Conservation (phyloP, 169 alveolate genomes). For the Eimeria falciformis region DNA sequence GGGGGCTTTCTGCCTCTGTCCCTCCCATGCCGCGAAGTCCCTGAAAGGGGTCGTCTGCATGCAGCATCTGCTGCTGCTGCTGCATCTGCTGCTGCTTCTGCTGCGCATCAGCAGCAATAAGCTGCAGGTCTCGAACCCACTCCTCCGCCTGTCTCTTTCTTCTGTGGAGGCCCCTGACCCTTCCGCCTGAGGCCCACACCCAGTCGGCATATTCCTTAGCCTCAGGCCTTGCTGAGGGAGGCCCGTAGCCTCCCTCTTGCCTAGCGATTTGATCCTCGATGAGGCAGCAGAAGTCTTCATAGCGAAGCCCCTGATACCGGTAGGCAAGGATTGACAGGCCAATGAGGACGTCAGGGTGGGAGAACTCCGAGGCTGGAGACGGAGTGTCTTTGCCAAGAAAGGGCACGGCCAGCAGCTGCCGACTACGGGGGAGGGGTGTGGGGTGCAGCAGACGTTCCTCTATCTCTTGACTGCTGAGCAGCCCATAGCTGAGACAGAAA, state of each 20-base stretch:
- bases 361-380: constrained; percentile 91
- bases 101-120: not conserved
- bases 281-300: constrained; percentile 86
- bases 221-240: constrained; percentile 61
- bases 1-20: not conserved
- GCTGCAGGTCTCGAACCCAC: not conserved
- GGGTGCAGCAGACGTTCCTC: constrained; percentile 79
- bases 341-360: constrained; percentile 94
- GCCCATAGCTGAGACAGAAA: constrained; percentile 81
- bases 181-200: constrained; percentile 82
- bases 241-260: constrained; percentile 60
- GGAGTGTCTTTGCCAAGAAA: constrained; percentile 96
- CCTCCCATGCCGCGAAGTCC: not conserved
- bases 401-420: constrained; percentile 93
- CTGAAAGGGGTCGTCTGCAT: not conserved
- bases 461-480: constrained; percentile 80
- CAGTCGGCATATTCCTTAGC: constrained; percentile 76
- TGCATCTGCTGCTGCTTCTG: not conserved
- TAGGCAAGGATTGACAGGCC: constrained; percentile 91
- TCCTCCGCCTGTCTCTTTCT: not conserved
- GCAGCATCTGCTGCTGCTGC: constrained; percentile 10
- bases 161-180: constrained; percentile 78
- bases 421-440: constrained; percentile 81
- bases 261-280: constrained; percentile 64
- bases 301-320: constrained; percentile 91